phyloP scores from a whole-genome alignment of 441 rosid species.

The Gossypium lobatum region DNA sequence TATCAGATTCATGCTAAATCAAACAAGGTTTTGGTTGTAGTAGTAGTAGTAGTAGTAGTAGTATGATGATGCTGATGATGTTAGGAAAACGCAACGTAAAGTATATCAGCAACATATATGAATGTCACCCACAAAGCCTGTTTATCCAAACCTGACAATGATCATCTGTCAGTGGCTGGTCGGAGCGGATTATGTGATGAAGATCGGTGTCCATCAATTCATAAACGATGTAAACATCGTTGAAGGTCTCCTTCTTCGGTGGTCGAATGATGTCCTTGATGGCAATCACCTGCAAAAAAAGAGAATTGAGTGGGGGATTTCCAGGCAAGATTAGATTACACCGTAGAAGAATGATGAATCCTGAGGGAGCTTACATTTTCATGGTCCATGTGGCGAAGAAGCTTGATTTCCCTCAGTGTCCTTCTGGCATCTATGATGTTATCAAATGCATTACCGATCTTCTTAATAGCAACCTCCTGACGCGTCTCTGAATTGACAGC shows the following conservation, averaged over 20 bases:
- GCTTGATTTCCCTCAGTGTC: constrained; percentile 63
- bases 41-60: not conserved
- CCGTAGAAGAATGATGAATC: not conserved
- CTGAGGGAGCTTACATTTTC: constrained; percentile 38
- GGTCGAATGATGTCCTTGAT: constrained; percentile 67
- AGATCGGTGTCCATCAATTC: constrained; percentile 75
- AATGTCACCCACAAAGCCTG: not conserved
- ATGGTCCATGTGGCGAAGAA: constrained; percentile 63
- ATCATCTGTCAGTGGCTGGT: constrained; percentile 45
- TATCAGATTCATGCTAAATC: constrained; percentile 15
- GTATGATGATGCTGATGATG: not conserved
- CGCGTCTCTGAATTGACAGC: constrained; percentile 60
- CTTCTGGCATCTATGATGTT: constrained; percentile 44
- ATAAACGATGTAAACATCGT: constrained; percentile 63
- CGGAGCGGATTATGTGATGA: constrained; percentile 60
- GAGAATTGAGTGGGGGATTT: not conserved
- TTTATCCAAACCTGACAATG: constrained; percentile 58
- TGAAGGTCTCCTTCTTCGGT: constrained; percentile 53
- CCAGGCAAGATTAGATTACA: not conserved
- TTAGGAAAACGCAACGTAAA: no score
- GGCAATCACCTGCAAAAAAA: constrained; percentile 42
- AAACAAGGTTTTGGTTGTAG: not conserved
- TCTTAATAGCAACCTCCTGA: constrained; percentile 55
- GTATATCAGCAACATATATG: not conserved
- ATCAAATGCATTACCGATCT: constrained; percentile 52